Conservation (phyloP, 2,329 filamentous ascomycete genomes). For the Diaporthe vaccinii region DNA sequence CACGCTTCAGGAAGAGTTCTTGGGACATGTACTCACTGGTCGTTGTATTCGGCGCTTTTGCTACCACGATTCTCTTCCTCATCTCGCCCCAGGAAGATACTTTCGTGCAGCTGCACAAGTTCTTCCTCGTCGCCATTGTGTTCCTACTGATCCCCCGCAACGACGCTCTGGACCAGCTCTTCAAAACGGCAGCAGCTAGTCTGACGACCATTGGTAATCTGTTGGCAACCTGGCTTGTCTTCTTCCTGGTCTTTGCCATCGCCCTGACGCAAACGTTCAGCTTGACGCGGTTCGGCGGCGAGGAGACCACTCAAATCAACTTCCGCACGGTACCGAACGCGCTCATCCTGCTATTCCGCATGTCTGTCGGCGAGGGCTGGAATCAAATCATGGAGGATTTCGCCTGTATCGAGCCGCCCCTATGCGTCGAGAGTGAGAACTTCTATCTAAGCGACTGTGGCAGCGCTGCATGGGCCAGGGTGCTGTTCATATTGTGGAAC, state of each 20-base stretch:
- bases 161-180: constrained; percentile 96
- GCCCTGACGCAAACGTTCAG: constrained; percentile 97
- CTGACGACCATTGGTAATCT: constrained; percentile 91
- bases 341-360: constrained; percentile 91
- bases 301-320: constrained; percentile 85
- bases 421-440: constrained; percentile 78
- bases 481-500: constrained; percentile 96
- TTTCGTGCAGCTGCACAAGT: constrained; percentile 89
- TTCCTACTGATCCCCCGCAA: constrained; percentile 94
- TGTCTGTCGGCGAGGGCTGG: constrained; percentile 96
- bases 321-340: constrained; percentile 95
- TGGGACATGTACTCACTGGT: constrained; percentile 95
- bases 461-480: constrained; percentile 87
- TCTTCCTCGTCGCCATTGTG: constrained; percentile 91
- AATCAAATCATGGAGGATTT: constrained; percentile 98
- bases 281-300: constrained; percentile 84
- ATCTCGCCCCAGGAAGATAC: constrained; percentile 69
- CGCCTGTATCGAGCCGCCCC: constrained; percentile 81
- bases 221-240: constrained; percentile 95
- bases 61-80: constrained; percentile 84
- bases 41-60: constrained; percentile 82
- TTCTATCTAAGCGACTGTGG: constrained; percentile 96
- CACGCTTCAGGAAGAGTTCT: constrained; percentile 89
- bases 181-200: constrained; percentile 98
- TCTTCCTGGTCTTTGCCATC: constrained; percentile 97